Percentiles rank a stretch among this genome's conserved stretches.
Conservation (phyloP, 495 filamentous ascomycete species). For the Trichoderma gamsii region DNA sequence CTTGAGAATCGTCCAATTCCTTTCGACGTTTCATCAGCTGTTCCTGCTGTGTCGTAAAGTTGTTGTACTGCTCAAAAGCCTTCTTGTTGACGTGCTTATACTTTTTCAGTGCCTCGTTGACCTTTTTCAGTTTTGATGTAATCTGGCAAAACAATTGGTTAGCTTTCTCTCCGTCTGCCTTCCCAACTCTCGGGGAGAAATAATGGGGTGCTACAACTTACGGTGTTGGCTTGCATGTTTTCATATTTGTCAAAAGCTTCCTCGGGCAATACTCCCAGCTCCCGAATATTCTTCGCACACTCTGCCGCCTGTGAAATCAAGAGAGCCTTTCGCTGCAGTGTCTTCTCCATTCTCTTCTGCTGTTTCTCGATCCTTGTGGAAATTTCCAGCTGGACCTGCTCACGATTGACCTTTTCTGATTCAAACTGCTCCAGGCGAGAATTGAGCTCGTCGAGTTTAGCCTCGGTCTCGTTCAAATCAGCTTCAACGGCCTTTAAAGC, state of each 20-base stretch:
- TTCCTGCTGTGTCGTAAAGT: slow-evolving; percentile 87
- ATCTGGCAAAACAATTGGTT: slow-evolving; percentile 43
- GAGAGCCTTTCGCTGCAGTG: slow-evolving; percentile 75
- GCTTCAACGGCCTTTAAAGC: slow-evolving; percentile 54
- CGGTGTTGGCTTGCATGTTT: slow-evolving; percentile 66
- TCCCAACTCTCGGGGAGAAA: background rate
- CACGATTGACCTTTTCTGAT: slow-evolving; percentile 57
- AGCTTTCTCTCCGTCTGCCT: slow-evolving; percentile 14
- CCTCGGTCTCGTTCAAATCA: slow-evolving; percentile 66
- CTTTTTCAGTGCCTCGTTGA: slow-evolving; percentile 90
- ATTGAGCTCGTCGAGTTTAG: slow-evolving; percentile 60
- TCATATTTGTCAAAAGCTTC: slow-evolving; percentile 91
- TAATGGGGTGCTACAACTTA: slow-evolving; percentile 28
- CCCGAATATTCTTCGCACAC: slow-evolving; percentile 79
- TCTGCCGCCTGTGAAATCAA: slow-evolving; percentile 70
- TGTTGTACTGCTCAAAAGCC: slow-evolving; percentile 97
- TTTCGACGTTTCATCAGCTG: slow-evolving; percentile 70
- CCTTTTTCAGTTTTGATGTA: slow-evolving; percentile 80
- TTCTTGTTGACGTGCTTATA: slow-evolving; percentile 99
- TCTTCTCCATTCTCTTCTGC: slow-evolving; percentile 88
- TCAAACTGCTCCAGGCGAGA: slow-evolving; percentile 54
- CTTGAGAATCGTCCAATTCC: slow-evolving; percentile 77
- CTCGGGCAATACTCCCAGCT: slow-evolving; percentile 88
- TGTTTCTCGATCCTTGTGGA: slow-evolving; percentile 76
- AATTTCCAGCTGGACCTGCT: slow-evolving; percentile 65